Percentiles rank a stretch among this genome's conserved stretches.
Evolutionary conservation across 2,329 filamentous ascomycete genomes (phyloP).

Genomic region (Aspergillus ustus): DNA sequence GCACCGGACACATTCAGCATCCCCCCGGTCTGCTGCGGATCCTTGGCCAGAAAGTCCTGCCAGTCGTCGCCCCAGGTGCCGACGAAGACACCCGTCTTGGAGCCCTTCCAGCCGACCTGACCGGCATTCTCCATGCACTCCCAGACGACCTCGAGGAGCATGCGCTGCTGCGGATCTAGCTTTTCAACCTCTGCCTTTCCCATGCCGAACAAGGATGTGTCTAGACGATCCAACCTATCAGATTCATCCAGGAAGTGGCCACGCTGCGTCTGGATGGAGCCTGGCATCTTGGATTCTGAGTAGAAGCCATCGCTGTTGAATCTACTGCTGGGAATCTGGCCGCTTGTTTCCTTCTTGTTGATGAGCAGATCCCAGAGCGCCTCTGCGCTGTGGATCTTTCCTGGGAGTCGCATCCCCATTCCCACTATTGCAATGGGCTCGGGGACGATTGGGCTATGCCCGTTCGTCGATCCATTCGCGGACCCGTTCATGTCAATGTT

Average conservation of each 20-base stretch:
- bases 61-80: constrained; percentile 27
- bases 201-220: constrained; percentile 31
- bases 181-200: constrained; percentile 25
- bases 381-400: constrained; percentile 20
- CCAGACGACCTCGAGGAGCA: constrained; percentile 36
- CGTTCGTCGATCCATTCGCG: neutral
- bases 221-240: neutral
- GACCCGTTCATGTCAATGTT: constrained; percentile 2
- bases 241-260: constrained; percentile 4
- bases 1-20: constrained; percentile 6
- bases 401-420: constrained; percentile 27
- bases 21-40: constrained; percentile 17
- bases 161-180: constrained; percentile 40
- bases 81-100: constrained; percentile 28
- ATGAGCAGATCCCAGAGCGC: constrained; percentile 30
- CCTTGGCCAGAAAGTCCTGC: constrained; percentile 26
- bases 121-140: constrained; percentile 42
- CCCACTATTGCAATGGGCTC: constrained; percentile 19
- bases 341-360: constrained; percentile 21
- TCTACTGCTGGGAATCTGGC: constrained; percentile 27
- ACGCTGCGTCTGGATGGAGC: neutral
- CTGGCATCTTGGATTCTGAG: constrained; percentile 18
- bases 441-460: neutral
- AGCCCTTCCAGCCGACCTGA: constrained; percentile 34
- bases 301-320: constrained; percentile 32